Conservation (phyloP, 768 basidiomycete species). For the Clavaria fumosa region DNA sequence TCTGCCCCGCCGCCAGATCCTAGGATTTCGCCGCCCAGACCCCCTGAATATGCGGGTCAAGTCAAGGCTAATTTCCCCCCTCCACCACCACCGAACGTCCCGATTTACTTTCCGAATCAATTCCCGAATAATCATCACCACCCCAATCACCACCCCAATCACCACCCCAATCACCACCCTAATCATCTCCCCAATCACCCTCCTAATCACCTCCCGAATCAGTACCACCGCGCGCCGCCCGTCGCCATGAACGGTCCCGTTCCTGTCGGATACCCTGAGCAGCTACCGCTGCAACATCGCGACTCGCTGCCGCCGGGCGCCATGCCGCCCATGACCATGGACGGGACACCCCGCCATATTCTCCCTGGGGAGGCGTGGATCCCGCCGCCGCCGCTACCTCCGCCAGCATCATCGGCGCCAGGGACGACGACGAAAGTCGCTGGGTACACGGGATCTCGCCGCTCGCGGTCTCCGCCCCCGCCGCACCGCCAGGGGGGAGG, state of each 20-base stretch:
- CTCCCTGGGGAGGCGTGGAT: not conserved
- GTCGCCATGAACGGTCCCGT: too few species aligned
- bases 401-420: too few species aligned
- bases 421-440: too few species aligned
- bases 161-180: slow-evolving; percentile 22
- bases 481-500: slow-evolving; percentile 11
- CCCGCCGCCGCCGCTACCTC: not conserved
- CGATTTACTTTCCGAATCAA: slow-evolving; percentile 1
- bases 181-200: too few species aligned
- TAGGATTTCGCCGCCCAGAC: slow-evolving; percentile 8
- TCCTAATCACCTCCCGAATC: not conserved
- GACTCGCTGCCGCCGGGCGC: too few species aligned
- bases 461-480: slow-evolving; percentile 42
- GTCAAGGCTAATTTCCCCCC: slow-evolving; percentile 23
- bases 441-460: slow-evolving; percentile 13
- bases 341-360: slow-evolving; percentile 1
- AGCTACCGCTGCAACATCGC: too few species aligned
- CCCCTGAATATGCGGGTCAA: not conserved
- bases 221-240: not conserved
- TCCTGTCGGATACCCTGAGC: slow-evolving; percentile 2
- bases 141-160: slow-evolving; percentile 14
- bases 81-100: slow-evolving; percentile 38
- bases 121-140: slow-evolving; percentile 11
- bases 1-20: slow-evolving; percentile 13
- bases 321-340: too few species aligned